Conservation (phyloP, 371 early-diverging fungal genomes). For the Rhizomucor pusillus region DNA sequence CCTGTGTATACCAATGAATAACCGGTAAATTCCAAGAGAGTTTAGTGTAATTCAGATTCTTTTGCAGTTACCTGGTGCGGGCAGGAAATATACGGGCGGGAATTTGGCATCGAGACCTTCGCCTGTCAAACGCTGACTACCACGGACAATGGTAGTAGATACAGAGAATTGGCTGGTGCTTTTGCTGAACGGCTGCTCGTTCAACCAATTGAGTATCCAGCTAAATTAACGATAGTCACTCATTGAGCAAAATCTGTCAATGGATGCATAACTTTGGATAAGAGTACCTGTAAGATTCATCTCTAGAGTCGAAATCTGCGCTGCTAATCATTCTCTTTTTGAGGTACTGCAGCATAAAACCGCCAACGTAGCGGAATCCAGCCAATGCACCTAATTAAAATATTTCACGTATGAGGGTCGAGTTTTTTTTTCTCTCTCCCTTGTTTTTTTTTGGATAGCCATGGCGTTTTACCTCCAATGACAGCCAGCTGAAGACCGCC, state of each 20-base stretch:
- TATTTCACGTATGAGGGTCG: neutral
- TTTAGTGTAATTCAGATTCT: neutral
- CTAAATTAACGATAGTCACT: neutral
- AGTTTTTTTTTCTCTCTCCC: neutral
- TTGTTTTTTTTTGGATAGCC: too few species aligned
- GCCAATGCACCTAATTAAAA: conserved; percentile 24
- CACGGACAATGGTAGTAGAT: conserved; percentile 50
- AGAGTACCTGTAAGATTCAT: conserved; percentile 63
- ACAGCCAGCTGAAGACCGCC: conserved; percentile 46
- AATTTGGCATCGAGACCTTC: conserved; percentile 47
- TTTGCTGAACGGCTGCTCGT: conserved; percentile 56
- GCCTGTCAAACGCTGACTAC: conserved; percentile 41
- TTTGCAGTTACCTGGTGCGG: conserved; percentile 51
- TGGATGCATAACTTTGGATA: too few species aligned
- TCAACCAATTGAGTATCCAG: conserved; percentile 61
- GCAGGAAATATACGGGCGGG: conserved; percentile 60
- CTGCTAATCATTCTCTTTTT: conserved; percentile 56
- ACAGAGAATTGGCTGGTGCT: conserved; percentile 60
- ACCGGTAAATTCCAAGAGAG: neutral
- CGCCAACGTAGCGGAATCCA: conserved; percentile 47
- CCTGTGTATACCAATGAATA: conserved; percentile 26
- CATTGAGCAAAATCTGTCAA: too few species aligned
- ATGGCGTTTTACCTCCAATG: conserved; percentile 29
- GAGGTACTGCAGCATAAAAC: conserved; percentile 44
- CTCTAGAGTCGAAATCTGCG: conserved; percentile 61